Conservation (phyloP, 495 filamentous ascomycete species). For the Lasiosphaeria ovina region DNA sequence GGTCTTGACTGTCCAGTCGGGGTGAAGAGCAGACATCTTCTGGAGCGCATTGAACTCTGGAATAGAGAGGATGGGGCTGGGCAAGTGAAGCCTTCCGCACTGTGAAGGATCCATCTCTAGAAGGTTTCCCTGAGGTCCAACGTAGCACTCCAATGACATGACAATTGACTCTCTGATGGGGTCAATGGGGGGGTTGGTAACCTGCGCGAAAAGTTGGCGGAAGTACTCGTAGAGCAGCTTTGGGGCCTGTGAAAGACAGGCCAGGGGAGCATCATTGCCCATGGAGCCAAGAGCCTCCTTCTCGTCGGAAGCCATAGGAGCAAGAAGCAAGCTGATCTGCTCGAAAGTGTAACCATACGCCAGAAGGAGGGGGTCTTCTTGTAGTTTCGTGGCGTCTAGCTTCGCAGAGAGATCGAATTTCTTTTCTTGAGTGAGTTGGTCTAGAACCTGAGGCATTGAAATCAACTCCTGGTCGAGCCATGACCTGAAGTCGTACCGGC, state of each 20-base stretch:
- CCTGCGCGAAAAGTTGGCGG: constrained; percentile 97
- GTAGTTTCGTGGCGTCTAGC: constrained; percentile 71
- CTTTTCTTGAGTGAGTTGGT: constrained; percentile 47
- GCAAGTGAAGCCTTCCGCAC: constrained; percentile 81
- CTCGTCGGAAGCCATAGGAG: constrained; percentile 96
- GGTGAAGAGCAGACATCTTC: constrained; percentile 71
- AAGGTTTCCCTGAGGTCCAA: constrained; percentile 95
- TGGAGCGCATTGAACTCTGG: constrained; percentile 88
- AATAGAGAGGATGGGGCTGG: constrained; percentile 88
- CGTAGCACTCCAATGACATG: constrained; percentile 98
- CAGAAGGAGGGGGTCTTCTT: constrained; percentile 80
- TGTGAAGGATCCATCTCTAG: constrained; percentile 92
- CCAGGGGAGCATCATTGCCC: constrained; percentile 96
- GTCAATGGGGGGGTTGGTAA: constrained; percentile 98
- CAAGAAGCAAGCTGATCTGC: constrained; percentile 90
- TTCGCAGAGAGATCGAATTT: constrained; percentile 59
- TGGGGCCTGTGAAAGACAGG: constrained; percentile 85
- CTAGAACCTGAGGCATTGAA: constrained; percentile 68
- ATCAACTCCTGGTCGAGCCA: constrained; percentile 91
- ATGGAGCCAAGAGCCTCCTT: constrained; percentile 99
- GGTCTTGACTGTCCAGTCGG: constrained; percentile 85
- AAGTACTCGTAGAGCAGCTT: constrained; percentile 97
- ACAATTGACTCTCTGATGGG: constrained; percentile 98
- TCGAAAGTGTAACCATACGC: constrained; percentile 97
- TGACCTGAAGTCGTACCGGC: constrained; percentile 77